These are phyloP conservation scores for Boletus tylopilopsis DNA, from an alignment of 768 basidiomycete genomes.

Conservation along the genomic window DNA sequence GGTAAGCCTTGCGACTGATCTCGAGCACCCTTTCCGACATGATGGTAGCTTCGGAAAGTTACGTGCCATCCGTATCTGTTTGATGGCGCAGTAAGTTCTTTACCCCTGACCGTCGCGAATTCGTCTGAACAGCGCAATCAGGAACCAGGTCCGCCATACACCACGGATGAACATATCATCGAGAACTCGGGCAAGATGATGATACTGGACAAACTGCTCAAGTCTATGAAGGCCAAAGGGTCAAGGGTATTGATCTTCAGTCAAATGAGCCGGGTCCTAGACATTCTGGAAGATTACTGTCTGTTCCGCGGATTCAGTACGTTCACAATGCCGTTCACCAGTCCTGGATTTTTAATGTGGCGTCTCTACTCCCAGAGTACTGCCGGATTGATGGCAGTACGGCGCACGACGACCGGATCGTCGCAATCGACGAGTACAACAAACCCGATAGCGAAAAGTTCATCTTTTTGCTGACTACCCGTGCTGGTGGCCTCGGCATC, in stretches of 20 bases:
- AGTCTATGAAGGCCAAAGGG: constrained; percentile 86
- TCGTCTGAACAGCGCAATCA: constrained; percentile 20
- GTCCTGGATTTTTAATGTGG: constrained; percentile 2
- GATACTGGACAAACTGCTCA: constrained; percentile 90
- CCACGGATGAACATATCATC: constrained; percentile 94
- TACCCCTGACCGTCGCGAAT: not conserved
- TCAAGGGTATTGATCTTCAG: constrained; percentile 96
- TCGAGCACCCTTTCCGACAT: not conserved
- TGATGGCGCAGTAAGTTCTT: constrained; percentile 71
- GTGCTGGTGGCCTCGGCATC: constrained; percentile 96
- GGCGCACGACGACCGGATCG: constrained; percentile 93
- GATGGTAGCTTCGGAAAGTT: constrained; percentile 63
- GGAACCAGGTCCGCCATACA: constrained; percentile 98
- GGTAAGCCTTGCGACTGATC: constrained; percentile 34
- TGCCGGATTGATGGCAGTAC: constrained; percentile 96
- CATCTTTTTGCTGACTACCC: constrained; percentile 93
- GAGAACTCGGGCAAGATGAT: constrained; percentile 97
- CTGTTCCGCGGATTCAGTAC: constrained; percentile 84
- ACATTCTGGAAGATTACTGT: constrained; percentile 97
- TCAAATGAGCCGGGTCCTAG: constrained; percentile 97
- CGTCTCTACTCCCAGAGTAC: constrained; percentile 57
- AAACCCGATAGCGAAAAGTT: constrained; percentile 92
- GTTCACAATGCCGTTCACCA: constrained; percentile 28
- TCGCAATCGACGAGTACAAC: constrained; percentile 97
- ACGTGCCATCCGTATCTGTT: constrained; percentile 91